Evolutionary conservation across 2,329 filamentous ascomycete genomes (phyloP).

Genomic region (Acrocalymma vagum): DNA sequence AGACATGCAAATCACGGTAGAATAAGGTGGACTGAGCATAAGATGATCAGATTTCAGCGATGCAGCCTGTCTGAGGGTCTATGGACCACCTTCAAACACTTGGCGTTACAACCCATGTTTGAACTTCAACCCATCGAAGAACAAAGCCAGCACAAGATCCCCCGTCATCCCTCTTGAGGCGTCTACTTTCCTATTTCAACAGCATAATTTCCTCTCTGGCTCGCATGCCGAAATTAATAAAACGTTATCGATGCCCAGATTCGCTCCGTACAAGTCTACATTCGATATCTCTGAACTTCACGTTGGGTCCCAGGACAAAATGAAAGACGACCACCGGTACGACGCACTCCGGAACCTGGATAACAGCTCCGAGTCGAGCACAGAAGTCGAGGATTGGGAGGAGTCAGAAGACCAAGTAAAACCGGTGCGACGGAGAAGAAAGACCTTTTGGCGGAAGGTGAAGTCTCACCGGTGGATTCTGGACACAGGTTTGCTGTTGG

Average conservation of each 20-base stretch:
- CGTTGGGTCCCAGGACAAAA: constrained; percentile 10
- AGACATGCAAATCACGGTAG: no score
- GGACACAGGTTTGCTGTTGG: constrained; percentile 36
- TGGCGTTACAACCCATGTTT: constrained; percentile 36
- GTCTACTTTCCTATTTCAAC: no score
- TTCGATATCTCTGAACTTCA: constrained; percentile 18
- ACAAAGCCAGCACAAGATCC: constrained; percentile 6
- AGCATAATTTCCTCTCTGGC: no score
- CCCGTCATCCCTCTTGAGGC: no score
- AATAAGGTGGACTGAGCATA: no score
- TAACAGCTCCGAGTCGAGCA: constrained; percentile 33
- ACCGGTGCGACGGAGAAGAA: constrained; percentile 11
- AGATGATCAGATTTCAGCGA: no score
- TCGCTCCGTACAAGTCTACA: constrained; percentile 21
- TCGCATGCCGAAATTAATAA: no score
- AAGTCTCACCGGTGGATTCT: constrained; percentile 34
- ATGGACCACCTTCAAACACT: constrained; percentile 22
- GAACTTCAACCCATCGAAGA: constrained; percentile 14
- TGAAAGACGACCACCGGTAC: constrained; percentile 33
- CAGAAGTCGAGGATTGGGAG: constrained; percentile 38
- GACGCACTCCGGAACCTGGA: constrained; percentile 29
- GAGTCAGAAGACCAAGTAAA: constrained; percentile 12
- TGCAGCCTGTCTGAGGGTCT: no score
- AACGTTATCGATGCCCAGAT: constrained; percentile 13
- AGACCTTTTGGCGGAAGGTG: constrained; percentile 20